Evolutionary conservation across 2,329 filamentous ascomycete genomes (phyloP).

Genomic region (Herpotrichia juniperi): DNA sequence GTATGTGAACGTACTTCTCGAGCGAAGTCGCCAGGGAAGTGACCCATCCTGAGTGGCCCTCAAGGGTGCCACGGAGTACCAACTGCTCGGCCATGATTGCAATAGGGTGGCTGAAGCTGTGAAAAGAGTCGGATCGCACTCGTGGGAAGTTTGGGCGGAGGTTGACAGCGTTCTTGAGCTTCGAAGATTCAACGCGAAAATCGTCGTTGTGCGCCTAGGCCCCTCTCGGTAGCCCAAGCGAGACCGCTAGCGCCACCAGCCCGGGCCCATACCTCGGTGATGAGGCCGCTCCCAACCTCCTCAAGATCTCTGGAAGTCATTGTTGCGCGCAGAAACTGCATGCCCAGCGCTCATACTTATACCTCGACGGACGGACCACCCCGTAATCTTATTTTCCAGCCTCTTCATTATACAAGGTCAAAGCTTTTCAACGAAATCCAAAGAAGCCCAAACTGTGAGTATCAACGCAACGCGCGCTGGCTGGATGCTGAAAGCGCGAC

Average conservation of each 20-base stretch:
- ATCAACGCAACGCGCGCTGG: too few species aligned
- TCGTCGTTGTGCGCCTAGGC: conserved; percentile 10
- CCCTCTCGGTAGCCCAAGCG: conserved; percentile 7
- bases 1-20: conserved; percentile 78
- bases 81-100: conserved; percentile 85
- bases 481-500: too few species aligned
- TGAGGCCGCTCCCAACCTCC: neutral
- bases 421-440: neutral
- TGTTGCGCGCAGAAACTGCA: too few species aligned
- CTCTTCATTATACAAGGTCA: too few species aligned
- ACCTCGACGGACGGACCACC: too few species aligned
- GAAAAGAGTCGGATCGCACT: conserved; percentile 36
- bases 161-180: neutral
- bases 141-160: conserved; percentile 16
- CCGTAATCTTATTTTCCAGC: too few species aligned
- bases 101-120: conserved; percentile 43
- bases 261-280: neutral
- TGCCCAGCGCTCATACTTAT: too few species aligned
- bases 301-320: too few species aligned
- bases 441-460: too few species aligned
- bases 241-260: neutral
- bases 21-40: conserved; percentile 97
- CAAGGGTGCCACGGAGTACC: conserved; percentile 94
- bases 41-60: conserved; percentile 99
- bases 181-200: neutral